Percentiles rank a stretch among this genome's conserved stretches.
Conservation (phyloP, 1,284 basidiomycete genomes). For the Stereum hirsutum region DNA sequence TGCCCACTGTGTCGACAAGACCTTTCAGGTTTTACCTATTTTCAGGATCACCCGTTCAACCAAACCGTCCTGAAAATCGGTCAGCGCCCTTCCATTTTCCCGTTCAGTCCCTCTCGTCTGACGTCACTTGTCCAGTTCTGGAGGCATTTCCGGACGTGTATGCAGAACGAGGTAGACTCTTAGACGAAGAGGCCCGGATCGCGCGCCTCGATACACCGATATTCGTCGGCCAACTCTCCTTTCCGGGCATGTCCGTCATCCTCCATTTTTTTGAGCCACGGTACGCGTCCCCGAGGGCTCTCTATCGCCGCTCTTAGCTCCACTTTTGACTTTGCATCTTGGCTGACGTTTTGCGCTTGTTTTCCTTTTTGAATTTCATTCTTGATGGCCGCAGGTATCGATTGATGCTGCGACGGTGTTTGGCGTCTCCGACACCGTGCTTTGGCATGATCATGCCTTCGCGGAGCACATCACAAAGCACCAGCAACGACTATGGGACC, state of each 20-base stretch:
- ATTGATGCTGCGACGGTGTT: conserved; percentile 88
- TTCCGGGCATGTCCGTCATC: conserved; percentile 84
- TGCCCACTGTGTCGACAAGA: conserved; percentile 84
- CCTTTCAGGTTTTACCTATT: conserved; percentile 71
- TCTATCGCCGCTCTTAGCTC: background rate
- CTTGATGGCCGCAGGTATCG: conserved; percentile 52
- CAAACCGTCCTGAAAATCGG: conserved; percentile 31
- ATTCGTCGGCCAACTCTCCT: conserved; percentile 84
- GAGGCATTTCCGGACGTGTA: conserved; percentile 53
- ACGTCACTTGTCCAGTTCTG: conserved; percentile 35
- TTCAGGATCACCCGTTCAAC: conserved; percentile 72
- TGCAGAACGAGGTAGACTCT: conserved; percentile 42
- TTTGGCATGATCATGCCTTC: conserved; percentile 90
- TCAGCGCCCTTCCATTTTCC: background rate
- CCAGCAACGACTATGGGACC: conserved; percentile 78
- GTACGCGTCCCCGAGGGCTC: conserved; percentile 18
- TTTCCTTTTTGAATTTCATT: too few species aligned
- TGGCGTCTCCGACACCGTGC: conserved; percentile 62
- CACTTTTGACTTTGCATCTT: too few species aligned
- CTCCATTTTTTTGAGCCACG: conserved; percentile 92
- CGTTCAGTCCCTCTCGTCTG: background rate
- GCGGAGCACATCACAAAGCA: conserved; percentile 22
- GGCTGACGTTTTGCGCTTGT: too few species aligned
- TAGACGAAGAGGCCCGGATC: conserved; percentile 72
- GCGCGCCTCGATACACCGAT: conserved; percentile 81